Base-by-base conservation (phyloP, 2,329 filamentous ascomycete species). In the Teratosphaeria gauchensis region DNA sequence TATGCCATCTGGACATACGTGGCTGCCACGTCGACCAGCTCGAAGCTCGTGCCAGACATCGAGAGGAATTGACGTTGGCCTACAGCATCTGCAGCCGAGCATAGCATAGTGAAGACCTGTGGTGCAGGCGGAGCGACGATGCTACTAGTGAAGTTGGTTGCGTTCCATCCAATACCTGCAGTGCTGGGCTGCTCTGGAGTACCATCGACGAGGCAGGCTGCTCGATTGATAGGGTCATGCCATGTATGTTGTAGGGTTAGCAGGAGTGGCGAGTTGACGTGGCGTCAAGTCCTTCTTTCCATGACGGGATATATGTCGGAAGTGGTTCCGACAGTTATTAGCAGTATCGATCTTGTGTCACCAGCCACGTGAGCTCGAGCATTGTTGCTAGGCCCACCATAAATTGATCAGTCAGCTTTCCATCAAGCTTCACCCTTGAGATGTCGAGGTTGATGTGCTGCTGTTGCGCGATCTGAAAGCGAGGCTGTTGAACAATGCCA, bases 401-500 rank as follows among this genome's bases (percentile, higher is more conserved):
- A 11, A 11, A 48, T 19, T 48, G 42, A 21, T 48, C 19, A 19
- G 42, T 42, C 42, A 48, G 42, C 42, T 48, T 48, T 4, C 16
- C 16, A 21, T 48, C n/a, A 21, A 21, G 42, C 42, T 48, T 53
- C 28, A 59, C 53, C 56, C 53, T 32, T 58, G 53, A 31, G 42
- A 57, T 42, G 48, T 31, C 52, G 51, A 57, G 16, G 59, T 62
- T 5, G 58, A 59, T 4, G 55, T 42, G 30, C 59, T 56, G 33
- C 46, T 54, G 21, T 56, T 53, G 9, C 19, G 42, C 14, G 32
- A 16, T 32, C 42, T 24, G n/a, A 30, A 32, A 6, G 56, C n/a
- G 8, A 65, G 58, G 35, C 59, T 67, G n/a, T 66, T 65, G 55
- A 72, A 72, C 14, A 73, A 64, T 6, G 68, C 67, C 66, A 72